Evolutionary conservation across 306 rosid species (phyloP).

Genomic region (Dryas octopetala): DNA sequence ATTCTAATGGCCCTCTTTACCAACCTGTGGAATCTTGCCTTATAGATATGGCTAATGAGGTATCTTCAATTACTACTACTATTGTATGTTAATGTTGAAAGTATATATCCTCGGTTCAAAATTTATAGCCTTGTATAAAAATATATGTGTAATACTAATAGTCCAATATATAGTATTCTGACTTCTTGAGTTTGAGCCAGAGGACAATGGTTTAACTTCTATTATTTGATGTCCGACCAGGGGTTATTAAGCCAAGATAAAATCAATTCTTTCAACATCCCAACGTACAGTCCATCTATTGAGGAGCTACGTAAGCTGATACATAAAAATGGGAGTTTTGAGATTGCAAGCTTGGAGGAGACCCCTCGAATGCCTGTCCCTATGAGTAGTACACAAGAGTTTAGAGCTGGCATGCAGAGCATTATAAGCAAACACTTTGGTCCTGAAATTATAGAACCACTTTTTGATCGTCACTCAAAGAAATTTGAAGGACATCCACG

Average conservation of each 20-base stretch:
- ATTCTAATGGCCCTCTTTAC: neutral
- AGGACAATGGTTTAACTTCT: too few species aligned
- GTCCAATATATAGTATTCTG: too few species aligned
- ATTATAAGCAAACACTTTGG: neutral
- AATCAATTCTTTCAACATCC: slow-evolving; percentile 9
- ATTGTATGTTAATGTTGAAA: too few species aligned
- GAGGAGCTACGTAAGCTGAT: neutral
- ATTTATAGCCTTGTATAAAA: too few species aligned
- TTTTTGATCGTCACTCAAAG: slow-evolving; percentile 2
- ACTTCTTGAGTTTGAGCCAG: too few species aligned
- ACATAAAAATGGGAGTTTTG: slow-evolving; percentile 2
- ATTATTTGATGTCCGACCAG: neutral
- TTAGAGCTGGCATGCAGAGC: neutral
- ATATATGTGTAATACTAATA: too few species aligned
- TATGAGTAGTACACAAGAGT: neutral
- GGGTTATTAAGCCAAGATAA: slow-evolving; percentile 16
- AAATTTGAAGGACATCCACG: neutral
- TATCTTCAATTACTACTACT: neutral
- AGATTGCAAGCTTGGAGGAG: neutral
- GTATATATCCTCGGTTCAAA: too few species aligned
- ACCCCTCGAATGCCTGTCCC: neutral
- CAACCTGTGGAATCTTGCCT: neutral
- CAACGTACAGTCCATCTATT: slow-evolving; percentile 1
- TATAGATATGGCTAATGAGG: slow-evolving; percentile 6
- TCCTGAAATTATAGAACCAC: neutral